A percentile compares a stretch with the other conserved stretches of the same genome.
phyloP scores from a whole-genome alignment of 441 rosid genomes.

The Francoa sonchifolia region DNA sequence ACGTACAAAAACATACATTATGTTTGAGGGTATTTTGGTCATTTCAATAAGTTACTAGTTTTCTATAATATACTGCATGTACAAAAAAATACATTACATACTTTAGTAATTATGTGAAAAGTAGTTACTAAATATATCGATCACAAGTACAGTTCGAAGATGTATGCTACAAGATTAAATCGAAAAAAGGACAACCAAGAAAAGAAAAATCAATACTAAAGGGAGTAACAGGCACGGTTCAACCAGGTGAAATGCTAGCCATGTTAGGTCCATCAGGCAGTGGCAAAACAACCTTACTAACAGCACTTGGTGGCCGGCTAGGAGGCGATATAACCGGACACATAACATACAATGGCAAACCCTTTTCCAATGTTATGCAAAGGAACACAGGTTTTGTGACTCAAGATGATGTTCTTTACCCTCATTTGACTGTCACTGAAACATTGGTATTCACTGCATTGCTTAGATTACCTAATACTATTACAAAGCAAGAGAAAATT shows the following conservation, averaged over 20 bases:
- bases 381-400: constrained; percentile 25
- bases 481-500: constrained; percentile 17
- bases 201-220: constrained; percentile 22
- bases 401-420: constrained; percentile 20
- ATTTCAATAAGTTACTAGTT: no score
- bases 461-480: constrained; percentile 16
- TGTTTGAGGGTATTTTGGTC: no score
- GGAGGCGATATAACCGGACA: constrained; percentile 13
- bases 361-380: constrained; percentile 17
- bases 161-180: constrained; percentile 11
- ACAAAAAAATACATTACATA: no score
- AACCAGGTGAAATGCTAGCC: constrained; percentile 24
- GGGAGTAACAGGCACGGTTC: constrained; percentile 18
- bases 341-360: constrained; percentile 20
- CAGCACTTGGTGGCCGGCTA: constrained; percentile 22
- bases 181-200: no score
- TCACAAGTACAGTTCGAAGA: constrained; percentile 18
- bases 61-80: no score
- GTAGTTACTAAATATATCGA: background rate
- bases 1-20: no score
- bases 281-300: constrained; percentile 29
- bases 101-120: no score
- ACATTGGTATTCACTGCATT: constrained; percentile 29
- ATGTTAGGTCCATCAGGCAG: constrained; percentile 33
- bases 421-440: constrained; percentile 30